phyloP scores from a whole-genome alignment of 768 basidiomycete species.

The Auricularia cornea region DNA sequence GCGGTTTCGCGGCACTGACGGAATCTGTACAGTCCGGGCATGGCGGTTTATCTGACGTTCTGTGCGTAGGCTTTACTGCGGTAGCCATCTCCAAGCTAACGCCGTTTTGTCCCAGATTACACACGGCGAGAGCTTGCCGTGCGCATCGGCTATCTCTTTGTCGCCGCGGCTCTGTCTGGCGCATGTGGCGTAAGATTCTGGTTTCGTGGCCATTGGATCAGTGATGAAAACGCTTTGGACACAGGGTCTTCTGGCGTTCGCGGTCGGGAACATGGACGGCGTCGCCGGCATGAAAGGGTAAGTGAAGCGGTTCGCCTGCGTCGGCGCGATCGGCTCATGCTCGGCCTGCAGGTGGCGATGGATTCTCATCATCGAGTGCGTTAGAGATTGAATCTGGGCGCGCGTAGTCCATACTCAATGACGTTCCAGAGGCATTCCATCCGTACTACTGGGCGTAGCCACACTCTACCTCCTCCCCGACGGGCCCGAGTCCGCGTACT shows the following conservation, averaged over 20 bases:
- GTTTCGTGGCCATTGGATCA: not conserved
- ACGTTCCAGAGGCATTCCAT: slow-evolving; percentile 2
- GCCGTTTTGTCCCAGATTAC: not conserved
- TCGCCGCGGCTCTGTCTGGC: slow-evolving; percentile 6
- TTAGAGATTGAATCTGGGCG: too few species aligned
- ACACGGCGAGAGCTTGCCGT: slow-evolving; percentile 3
- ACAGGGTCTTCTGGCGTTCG: slow-evolving; percentile 6
- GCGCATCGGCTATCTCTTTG: slow-evolving; percentile 7
- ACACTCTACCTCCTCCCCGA: slow-evolving; percentile 8
- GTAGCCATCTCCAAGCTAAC: not conserved
- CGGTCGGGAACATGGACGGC: slow-evolving; percentile 6
- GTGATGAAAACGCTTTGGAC: too few species aligned
- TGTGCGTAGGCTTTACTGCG: not conserved
- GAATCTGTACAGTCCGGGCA: not conserved
- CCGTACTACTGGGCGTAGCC: slow-evolving; percentile 1
- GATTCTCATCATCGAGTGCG: slow-evolving; percentile 7
- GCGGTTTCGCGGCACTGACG: not conserved
- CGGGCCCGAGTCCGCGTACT: not conserved
- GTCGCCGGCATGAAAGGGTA: slow-evolving; percentile 6
- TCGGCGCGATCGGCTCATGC: not conserved
- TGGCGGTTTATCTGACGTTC: slow-evolving; percentile 6
- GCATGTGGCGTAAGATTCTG: slow-evolving; percentile 2
- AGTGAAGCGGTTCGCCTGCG: not conserved
- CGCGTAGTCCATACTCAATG: too few species aligned
- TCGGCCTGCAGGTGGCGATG: slow-evolving; percentile 4